Conservation (phyloP, 73 alveolate species). For the Uronychia binucleata region DNA sequence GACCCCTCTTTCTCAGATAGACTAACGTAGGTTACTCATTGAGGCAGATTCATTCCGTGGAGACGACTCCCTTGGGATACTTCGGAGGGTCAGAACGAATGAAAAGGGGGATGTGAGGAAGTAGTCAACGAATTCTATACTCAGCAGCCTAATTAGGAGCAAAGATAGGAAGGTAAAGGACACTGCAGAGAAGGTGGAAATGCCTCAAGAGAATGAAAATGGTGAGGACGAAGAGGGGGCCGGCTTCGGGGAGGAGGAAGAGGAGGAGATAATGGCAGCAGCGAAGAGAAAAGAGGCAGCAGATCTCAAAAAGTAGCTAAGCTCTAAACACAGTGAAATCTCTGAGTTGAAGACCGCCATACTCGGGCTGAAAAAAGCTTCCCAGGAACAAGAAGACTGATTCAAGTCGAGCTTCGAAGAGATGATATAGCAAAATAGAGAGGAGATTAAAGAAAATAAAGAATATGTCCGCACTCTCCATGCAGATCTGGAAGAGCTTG, state of each 20-base stretch:
- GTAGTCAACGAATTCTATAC: not conserved
- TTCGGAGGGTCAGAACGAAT: not conserved
- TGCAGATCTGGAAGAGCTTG: not conserved
- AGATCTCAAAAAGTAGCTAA: not conserved
- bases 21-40: not conserved
- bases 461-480: not conserved
- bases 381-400: not conserved
- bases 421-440: no score
- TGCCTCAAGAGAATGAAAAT: not conserved
- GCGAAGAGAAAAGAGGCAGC: not conserved
- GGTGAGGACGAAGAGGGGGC: not conserved
- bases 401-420: not conserved
- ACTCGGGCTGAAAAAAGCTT: not conserved
- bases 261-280: not conserved
- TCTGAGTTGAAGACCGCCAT: not conserved
- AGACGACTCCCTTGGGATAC: not conserved
- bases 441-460: not conserved
- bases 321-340: not conserved
- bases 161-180: not conserved
- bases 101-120: not conserved
- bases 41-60: not conserved
- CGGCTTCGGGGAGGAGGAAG: not conserved
- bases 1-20: not conserved
- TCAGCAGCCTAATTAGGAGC: not conserved
- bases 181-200: not conserved